phyloP scores from a whole-genome alignment of 805 yeast species.

The Suhomyces sp. region DNA sequence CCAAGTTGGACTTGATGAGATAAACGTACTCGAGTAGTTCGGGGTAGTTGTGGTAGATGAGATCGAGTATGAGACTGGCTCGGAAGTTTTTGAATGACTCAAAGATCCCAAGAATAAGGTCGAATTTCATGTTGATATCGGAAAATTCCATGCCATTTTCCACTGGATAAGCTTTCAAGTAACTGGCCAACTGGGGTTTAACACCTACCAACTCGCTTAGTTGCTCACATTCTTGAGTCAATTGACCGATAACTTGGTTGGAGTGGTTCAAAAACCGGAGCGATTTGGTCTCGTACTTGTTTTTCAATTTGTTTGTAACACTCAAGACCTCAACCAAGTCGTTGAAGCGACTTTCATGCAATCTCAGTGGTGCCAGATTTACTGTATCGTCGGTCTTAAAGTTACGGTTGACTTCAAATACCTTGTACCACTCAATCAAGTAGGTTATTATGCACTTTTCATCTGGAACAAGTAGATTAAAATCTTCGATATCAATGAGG shows the following conservation, averaged over 20 bases:
- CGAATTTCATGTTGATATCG: neutral
- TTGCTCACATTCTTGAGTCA: constrained; percentile 1
- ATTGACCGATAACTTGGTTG: constrained; percentile 6
- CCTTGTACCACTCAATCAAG: constrained; percentile 56
- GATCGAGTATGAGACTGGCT: constrained; percentile 8
- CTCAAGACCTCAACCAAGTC: constrained; percentile 7
- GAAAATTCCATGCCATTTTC: neutral
- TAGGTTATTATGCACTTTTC: constrained; percentile 60
- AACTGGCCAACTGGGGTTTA: neutral
- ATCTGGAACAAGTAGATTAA: constrained; percentile 49
- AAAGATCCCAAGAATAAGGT: neutral
- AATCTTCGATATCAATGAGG: constrained; percentile 55
- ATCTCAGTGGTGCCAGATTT: neutral
- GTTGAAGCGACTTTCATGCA: constrained; percentile 4
- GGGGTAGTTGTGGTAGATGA: constrained; percentile 13
- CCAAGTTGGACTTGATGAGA: constrained; percentile 13
- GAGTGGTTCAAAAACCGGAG: constrained; percentile 27
- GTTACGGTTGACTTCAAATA: constrained; percentile 21
- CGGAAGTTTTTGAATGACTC: neutral
- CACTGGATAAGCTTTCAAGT: neutral
- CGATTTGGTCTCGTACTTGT: constrained; percentile 31
- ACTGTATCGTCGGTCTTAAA: neutral
- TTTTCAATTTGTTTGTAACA: constrained; percentile 19
- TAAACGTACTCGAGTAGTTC: constrained; percentile 10
- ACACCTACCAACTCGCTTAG: neutral